phyloP scores from a whole-genome alignment of 345 rosid genomes.

The Corchorus capsularis region DNA sequence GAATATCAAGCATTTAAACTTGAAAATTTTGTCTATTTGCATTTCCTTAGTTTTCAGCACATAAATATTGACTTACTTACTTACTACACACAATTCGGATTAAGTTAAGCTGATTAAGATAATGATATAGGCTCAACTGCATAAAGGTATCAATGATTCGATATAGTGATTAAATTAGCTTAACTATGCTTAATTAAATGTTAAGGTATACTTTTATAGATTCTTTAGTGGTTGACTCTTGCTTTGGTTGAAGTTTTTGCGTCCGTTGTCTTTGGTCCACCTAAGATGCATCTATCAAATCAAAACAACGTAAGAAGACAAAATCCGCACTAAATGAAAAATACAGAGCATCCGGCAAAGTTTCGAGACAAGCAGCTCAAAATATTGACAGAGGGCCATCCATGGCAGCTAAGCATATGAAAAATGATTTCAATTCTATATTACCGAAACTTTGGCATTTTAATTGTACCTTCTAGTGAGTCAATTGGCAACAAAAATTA shows the following conservation, averaged over 20 bases:
- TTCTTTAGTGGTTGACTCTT: conserved; percentile 51
- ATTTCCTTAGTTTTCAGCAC: too few relatives aligned
- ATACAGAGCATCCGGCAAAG: neutral
- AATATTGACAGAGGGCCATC: neutral
- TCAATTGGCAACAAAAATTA: neutral
- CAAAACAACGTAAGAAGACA: conserved; percentile 32
- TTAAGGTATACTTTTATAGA: neutral
- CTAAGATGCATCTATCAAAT: conserved; percentile 36
- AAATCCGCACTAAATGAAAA: conserved; percentile 18
- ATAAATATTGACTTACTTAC: too few relatives aligned
- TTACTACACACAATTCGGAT: too few relatives aligned
- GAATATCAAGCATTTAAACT: too few relatives aligned
- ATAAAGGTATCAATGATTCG: conserved; percentile 6
- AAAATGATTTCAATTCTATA: neutral
- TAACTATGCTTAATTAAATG: neutral
- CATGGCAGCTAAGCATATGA: conserved; percentile 8
- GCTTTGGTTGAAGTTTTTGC: conserved; percentile 30
- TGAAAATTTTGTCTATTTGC: too few relatives aligned
- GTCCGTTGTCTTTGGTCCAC: conserved; percentile 39
- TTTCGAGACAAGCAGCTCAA: conserved; percentile 3
- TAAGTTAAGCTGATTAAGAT: neutral
- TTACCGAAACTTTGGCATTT: neutral
- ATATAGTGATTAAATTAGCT: neutral
- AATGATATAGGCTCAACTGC: conserved; percentile 32
- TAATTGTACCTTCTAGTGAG: neutral